These are phyloP conservation scores for Penstemon eatonii DNA, from an alignment of 257 asterid species.

Conservation along the genomic window DNA sequence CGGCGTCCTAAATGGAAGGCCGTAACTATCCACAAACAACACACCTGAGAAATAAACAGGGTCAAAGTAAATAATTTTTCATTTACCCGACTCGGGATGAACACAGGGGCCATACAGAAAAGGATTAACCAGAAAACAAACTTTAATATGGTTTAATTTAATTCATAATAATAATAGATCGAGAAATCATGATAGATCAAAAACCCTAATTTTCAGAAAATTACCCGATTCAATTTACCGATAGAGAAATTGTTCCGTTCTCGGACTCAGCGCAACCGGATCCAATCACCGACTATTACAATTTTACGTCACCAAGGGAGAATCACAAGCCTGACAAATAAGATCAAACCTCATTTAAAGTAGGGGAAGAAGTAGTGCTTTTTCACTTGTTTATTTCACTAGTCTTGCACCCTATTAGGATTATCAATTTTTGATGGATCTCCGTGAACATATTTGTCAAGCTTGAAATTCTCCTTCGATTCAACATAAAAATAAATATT, in stretches of 20 bases:
- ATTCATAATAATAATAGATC: not conserved
- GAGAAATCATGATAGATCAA: no score
- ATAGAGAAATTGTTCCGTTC: constrained; percentile 20
- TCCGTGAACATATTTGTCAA: constrained; percentile 35
- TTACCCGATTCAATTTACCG: no score
- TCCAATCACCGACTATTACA: no score
- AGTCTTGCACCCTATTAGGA: not conserved
- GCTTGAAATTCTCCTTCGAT: constrained; percentile 42
- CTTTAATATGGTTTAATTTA: not conserved
- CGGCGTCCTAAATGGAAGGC: constrained; percentile 71
- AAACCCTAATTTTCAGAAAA: no score
- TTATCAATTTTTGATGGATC: no score
- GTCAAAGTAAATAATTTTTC: not conserved
- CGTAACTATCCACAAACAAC: constrained; percentile 65
- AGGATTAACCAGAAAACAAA: not conserved
- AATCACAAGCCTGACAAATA: no score
- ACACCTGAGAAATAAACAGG: constrained; percentile 47
- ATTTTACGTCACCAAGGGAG: no score
- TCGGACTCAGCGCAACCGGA: constrained; percentile 7
- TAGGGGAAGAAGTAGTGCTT: no score
- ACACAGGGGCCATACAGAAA: not conserved
- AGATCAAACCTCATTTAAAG: no score
- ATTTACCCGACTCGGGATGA: not conserved
- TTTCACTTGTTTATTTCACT: no score
- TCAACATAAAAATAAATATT: constrained; percentile 1